These are phyloP conservation scores for Suillus variegatus DNA, from an alignment of 768 basidiomycete species.

Conservation along the genomic window DNA sequence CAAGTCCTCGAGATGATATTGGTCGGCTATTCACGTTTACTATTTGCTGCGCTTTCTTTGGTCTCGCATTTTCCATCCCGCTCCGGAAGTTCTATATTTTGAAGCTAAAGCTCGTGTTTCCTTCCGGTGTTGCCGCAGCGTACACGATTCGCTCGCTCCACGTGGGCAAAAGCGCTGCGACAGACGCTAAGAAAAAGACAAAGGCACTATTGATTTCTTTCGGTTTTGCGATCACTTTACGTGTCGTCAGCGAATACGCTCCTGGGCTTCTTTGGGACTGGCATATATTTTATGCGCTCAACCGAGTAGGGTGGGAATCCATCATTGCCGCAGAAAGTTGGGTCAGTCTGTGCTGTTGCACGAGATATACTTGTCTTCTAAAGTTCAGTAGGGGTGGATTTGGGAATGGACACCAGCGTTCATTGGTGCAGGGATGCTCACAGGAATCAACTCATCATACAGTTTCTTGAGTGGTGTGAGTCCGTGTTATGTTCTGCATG, in stretches of 20 bases:
- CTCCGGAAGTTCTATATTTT: constrained; percentile 63
- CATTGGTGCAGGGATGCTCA: constrained; percentile 60
- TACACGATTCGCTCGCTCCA: constrained; percentile 66
- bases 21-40: constrained; percentile 59
- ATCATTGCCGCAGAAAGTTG: constrained; percentile 63
- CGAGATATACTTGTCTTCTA: not conserved
- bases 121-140: constrained; percentile 66
- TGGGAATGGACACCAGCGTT: constrained; percentile 51
- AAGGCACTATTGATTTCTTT: constrained; percentile 50
- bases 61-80: constrained; percentile 67
- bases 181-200: constrained; percentile 57
- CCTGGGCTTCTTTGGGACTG: constrained; percentile 65
- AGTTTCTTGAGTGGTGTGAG: constrained; percentile 50
- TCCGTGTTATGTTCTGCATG: constrained; percentile 10
- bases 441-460: constrained; percentile 56
- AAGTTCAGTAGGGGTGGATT: constrained; percentile 31
- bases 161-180: constrained; percentile 48
- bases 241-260: constrained; percentile 57
- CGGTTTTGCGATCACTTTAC: constrained; percentile 47
- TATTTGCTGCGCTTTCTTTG: constrained; percentile 56
- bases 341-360: constrained; percentile 35
- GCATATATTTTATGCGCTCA: constrained; percentile 65
- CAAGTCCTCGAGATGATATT: constrained; percentile 49
- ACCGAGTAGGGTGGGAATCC: constrained; percentile 57
- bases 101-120: constrained; percentile 63